Evolutionary conservation across 2,329 filamentous ascomycete genomes (phyloP).

Genomic region (Cercospora beticola): DNA sequence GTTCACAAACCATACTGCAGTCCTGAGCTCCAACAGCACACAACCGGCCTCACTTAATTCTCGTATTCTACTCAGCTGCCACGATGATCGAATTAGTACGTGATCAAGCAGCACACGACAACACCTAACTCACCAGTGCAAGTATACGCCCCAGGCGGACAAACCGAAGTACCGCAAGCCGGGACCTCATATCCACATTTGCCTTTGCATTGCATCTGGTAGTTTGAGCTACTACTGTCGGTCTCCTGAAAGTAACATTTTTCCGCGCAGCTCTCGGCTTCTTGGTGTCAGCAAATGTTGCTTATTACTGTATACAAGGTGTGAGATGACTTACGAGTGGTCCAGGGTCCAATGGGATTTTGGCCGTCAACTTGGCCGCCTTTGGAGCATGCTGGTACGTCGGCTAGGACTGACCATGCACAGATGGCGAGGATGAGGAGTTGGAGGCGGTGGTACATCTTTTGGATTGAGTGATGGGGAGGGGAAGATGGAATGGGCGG

Average conservation of each 20-base stretch:
- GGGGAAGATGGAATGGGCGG: neutral
- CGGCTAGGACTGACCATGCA: neutral
- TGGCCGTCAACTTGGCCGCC: neutral
- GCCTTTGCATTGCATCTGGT: neutral
- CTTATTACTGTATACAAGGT: neutral
- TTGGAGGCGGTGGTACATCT: neutral
- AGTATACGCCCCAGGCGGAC: neutral
- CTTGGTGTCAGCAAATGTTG: neutral
- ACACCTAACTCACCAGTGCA: neutral
- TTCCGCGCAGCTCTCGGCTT: neutral
- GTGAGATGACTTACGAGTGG: neutral
- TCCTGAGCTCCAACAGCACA: no score
- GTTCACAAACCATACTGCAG: no score
- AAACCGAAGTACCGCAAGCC: neutral
- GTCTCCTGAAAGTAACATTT: neutral
- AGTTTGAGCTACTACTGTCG: neutral
- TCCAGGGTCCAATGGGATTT: neutral
- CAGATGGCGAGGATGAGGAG: neutral
- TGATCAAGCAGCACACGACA: neutral
- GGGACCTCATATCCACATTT: neutral
- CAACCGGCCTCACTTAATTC: no score
- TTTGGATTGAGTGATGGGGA: neutral
- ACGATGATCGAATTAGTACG: neutral
- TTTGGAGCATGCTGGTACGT: neutral
- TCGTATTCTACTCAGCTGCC: neutral